Evolutionary conservation across 768 basidiomycete species (phyloP), one percentile per base, ranked within the genome.

Genomic region (Tulasnella sp.): DNA sequence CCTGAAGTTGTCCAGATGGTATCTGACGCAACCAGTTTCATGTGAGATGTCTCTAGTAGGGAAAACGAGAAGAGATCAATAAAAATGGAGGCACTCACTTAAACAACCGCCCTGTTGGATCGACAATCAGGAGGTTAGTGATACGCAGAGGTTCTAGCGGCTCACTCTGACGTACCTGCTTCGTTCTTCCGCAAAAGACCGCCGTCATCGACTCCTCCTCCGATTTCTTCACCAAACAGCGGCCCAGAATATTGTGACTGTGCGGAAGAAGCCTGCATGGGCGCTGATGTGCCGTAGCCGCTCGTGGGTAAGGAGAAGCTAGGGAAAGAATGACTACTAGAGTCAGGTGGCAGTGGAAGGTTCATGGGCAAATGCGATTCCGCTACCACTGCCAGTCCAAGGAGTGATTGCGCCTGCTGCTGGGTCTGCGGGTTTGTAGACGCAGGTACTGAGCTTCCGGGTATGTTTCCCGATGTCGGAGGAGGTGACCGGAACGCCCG

Each of bases 1-100:
- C 68, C 83, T 43, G 69, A 83, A 92, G 66, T 95, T 95, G 65
- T 92, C 87, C 51, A 97, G 76, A 68, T 97, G 94, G 70, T 95
- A 94, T 61, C 89, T 90, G 42, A 27, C 32, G 44, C 21, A 50
- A 23, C 42, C 30, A 48, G 19, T 48, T 23, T 5, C 5, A n/a
- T 7, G n/a, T n/a, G 47, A 21, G n/a, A n/a, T n/a, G 47, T 48
- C 19, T 38, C 34, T 15, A 38, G 34, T 7, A 7, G 34, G 34
- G 34, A n/a, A n/a, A n/a, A n/a, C n/a, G n/a, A n/a, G n/a, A n/a
- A n/a, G n/a, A n/a, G n/a, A n/a, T n/a, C n/a, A n/a, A n/a, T n/a
- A n/a, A n/a, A n/a, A n/a, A 15, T 38, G 34, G 5, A 48, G 7
- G 11, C 19, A n/a, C 27, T 48, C 27, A 48, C 47, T 48, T 48